Evolutionary conservation across 2,329 filamentous ascomycete species (phyloP).

Genomic region (Cladobotryum protrusum): DNA sequence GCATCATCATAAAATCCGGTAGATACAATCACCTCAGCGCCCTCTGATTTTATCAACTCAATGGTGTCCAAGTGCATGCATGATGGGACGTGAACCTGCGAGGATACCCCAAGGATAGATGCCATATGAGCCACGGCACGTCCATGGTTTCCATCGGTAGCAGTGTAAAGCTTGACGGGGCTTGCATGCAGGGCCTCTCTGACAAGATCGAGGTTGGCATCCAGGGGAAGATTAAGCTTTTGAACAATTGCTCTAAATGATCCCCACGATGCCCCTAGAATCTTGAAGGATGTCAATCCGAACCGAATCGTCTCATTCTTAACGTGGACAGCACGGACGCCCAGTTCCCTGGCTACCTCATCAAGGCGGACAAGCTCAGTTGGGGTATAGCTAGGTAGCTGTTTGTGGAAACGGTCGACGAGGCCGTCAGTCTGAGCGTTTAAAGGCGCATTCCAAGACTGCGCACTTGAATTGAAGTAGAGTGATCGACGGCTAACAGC

Average conservation of each 20-base stretch:
- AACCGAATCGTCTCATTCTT: slow-evolving; percentile 68
- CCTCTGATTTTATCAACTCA: slow-evolving; percentile 53
- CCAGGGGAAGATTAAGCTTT: slow-evolving; percentile 36
- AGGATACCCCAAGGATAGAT: slow-evolving; percentile 46
- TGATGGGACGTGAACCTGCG: slow-evolving; percentile 56
- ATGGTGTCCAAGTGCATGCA: slow-evolving; percentile 50
- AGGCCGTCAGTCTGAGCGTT: slow-evolving; percentile 1
- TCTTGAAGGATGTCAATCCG: slow-evolving; percentile 69
- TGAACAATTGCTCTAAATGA: slow-evolving; percentile 51
- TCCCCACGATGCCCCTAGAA: slow-evolving; percentile 72
- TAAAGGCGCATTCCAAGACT: slow-evolving; percentile 7
- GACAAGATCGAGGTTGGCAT: slow-evolving; percentile 38
- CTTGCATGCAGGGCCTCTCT: slow-evolving; percentile 23
- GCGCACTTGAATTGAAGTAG: slow-evolving; percentile 13
- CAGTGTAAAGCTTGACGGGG: slow-evolving; percentile 48
- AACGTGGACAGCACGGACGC: slow-evolving; percentile 52
- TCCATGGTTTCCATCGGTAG: slow-evolving; percentile 73
- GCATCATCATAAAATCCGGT: slow-evolving; percentile 59
- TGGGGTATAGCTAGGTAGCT: slow-evolving; percentile 32
- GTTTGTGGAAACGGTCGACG: slow-evolving; percentile 13
- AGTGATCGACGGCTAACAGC: slow-evolving; percentile 10
- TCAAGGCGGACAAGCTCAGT: slow-evolving; percentile 49
- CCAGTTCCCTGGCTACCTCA: slow-evolving; percentile 49
- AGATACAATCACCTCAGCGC: slow-evolving; percentile 50
- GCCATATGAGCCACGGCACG: slow-evolving; percentile 66